Conservation (phyloP, 176 grass and related monocot genomes). For the Pharus latifolius region DNA sequence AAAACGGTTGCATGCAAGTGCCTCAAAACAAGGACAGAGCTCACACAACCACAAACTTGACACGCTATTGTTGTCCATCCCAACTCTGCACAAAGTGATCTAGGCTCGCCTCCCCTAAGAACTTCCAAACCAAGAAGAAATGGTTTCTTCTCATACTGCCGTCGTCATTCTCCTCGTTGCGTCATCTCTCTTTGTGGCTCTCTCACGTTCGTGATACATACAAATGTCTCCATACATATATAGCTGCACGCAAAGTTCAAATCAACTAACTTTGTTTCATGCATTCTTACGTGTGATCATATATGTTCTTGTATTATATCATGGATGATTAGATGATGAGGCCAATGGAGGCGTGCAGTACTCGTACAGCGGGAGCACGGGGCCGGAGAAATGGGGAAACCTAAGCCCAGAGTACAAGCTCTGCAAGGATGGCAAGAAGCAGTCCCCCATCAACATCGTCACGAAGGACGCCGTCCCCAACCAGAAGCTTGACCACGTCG, state of each 20-base stretch:
- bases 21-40: too few relatives aligned
- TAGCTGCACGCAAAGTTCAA: too few relatives aligned
- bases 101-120: not conserved
- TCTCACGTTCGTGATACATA: not conserved
- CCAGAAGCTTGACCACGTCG: not conserved
- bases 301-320: too few relatives aligned
- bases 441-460: slow-evolving; percentile 73
- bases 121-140: not conserved
- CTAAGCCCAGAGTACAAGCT: slow-evolving; percentile 31
- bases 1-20: too few relatives aligned
- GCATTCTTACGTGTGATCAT: too few relatives aligned
- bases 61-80: not conserved
- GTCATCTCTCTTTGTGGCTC: not conserved
- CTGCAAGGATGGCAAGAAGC: slow-evolving; percentile 36
- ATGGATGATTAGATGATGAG: too few relatives aligned
- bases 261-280: too few relatives aligned
- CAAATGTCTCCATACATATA: too few relatives aligned
- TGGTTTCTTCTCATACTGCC: not conserved
- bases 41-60: too few relatives aligned
- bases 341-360: not conserved
- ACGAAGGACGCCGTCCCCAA: not conserved
- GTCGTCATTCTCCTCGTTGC: not conserved
- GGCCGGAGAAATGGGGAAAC: slow-evolving; percentile 61
- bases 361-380: not conserved
- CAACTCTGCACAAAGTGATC: not conserved